Base-by-base conservation (phyloP, 2,329 filamentous ascomycete genomes). In the Fusarium floridanum region DNA sequence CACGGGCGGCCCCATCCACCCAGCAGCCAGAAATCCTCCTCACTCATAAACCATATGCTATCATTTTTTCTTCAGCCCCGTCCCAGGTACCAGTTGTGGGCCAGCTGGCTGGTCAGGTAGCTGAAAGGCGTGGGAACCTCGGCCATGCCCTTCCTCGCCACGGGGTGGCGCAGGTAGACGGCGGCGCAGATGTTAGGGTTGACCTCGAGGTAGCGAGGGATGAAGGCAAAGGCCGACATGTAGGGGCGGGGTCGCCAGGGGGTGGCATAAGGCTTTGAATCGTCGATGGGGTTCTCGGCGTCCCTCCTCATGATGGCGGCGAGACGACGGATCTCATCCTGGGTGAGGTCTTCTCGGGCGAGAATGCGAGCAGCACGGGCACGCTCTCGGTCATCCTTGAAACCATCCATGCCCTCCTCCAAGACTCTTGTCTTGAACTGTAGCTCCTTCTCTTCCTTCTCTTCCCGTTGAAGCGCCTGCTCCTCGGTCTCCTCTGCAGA, bases 181-280 rank as follows among this genome's bases (percentile, higher is more conserved):
- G 97, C 97, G 1, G 95, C 93, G 84, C 97, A 99, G 79, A 98
- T 93, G 80, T 95, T 97, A 83, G 97, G 97, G 87, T 98, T 98
- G 78, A 99, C 97, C 85, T 99, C 97, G 70, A 99, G 90, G 83
- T 98, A 99, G 64, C 94, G 88, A 12, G 97, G 97, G 76, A 99
- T 95, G 84, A 98, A 98, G 27, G 95, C 95, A 84, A 99, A 99
- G 1, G 95, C 92, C 61, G 90, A 88, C 94, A 99, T 97, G 84
- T 90, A 98, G 62, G 93, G 89, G 66, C 95, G 89, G 14, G 97
- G 97, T 74, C 89, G 86, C 97, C 97, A 99, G 14, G 97, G 97
- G 2, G 95, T 98, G 6, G 89, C 89, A 82, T 99, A 99, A 5
- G 97, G 94, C 84, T 97, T 97, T 67, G 82, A 84, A 56, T 84